Evolutionary conservation across 2,329 filamentous ascomycete species (phyloP), one percentile per base, ranked within the genome.

Genomic region (Pseudocercospora cruenta): DNA sequence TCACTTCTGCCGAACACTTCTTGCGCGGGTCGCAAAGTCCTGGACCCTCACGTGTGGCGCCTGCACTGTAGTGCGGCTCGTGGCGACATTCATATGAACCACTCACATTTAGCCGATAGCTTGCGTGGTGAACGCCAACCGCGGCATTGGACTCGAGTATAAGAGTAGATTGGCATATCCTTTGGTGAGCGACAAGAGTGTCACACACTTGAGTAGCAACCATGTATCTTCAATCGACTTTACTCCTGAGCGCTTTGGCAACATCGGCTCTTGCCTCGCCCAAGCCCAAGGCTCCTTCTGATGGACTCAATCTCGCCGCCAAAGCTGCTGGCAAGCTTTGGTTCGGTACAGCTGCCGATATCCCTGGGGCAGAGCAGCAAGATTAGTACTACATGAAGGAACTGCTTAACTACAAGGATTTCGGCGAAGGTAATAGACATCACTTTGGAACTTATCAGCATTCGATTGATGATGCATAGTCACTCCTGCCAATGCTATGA

Each of bases 381-480:
- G 86, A 91, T 76, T 73, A 78, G 14, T 72, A 81, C 28, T 91
- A 91, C 75, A 78, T 83, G 21, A 76, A 78, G 22, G 85, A 89
- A 66, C 79, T 89, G 49, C 82, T 82, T 68, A 80, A 88, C 75
- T 78, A 73, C 7, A 78, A 80, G 58, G 87, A 90, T 72, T 91
- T 90, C 71, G 89, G 88, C 33, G 84, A 88, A 57, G 62, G 62
- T 64, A 28, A 55, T 45, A 12, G 33, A 36, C 8, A 36, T 16
- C 33, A 36, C 33, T 16, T 36, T 36, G 12, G 33, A 36, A 36
- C 3, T 3, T 36, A 12, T 36, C 12, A 14, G 12, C 33, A 10
- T 12, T 16, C 33, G 33, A 36, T 12, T 36, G 33, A 36, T 36
- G 33, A 36, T 36, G 33, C 33, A 16, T 4, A 49, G 45, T 64